phyloP scores from a whole-genome alignment of 306 rosid genomes.

The Ormosia emarginata region DNA sequence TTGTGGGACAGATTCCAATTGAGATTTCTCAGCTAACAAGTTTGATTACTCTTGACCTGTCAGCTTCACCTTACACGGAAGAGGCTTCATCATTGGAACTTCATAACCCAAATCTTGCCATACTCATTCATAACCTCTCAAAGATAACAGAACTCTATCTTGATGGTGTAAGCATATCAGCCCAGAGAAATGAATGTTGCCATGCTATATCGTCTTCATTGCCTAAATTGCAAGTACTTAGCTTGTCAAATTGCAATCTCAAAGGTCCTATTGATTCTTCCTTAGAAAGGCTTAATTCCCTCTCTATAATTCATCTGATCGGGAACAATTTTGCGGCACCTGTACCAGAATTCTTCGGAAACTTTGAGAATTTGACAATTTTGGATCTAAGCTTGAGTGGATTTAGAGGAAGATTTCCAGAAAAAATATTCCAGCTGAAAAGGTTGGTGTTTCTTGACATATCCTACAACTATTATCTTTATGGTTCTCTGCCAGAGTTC shows the following conservation, averaged over 20 bases:
- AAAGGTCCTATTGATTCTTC: slow-evolving; percentile 33
- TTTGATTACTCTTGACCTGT: slow-evolving; percentile 15
- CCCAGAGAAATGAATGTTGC: slow-evolving; percentile 40
- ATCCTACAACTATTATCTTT: neutral
- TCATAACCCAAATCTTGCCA: neutral
- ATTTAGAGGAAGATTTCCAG: slow-evolving; percentile 23
- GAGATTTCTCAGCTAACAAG: slow-evolving; percentile 12
- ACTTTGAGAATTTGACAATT: neutral
- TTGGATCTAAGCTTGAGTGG: neutral
- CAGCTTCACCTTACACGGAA: too few relatives aligned
- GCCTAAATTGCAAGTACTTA: neutral
- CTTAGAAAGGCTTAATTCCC: neutral
- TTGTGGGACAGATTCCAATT: neutral
- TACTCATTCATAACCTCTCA: slow-evolving; percentile 10
- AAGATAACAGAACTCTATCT: slow-evolving; percentile 21
- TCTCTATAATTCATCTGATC: slow-evolving; percentile 11
- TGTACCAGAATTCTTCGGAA: slow-evolving; percentile 19
- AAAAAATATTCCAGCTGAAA: too few relatives aligned
- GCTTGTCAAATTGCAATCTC: slow-evolving; percentile 18
- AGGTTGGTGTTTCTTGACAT: neutral
- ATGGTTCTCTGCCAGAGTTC: slow-evolving; percentile 17
- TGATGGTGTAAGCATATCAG: slow-evolving; percentile 36
- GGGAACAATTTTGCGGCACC: slow-evolving; percentile 3
- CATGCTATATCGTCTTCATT: neutral
- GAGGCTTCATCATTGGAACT: too few relatives aligned